Conservation (phyloP, 352 stramenopile genomes). For the Phytophthora cactorum region DNA sequence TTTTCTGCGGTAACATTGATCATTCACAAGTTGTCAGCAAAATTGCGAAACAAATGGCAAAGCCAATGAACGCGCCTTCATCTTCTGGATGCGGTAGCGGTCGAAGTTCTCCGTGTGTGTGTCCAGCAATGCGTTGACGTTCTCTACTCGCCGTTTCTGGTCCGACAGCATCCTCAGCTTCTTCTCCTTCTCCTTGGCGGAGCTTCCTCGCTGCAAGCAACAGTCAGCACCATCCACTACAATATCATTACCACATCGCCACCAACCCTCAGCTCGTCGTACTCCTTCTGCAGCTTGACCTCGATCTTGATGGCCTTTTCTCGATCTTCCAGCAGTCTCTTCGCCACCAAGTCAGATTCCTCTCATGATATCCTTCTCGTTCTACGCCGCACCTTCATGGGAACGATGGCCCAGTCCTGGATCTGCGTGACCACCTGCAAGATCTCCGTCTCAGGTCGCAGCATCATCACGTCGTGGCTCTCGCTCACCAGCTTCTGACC, state of each 20-base stretch:
- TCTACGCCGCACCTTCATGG: slow-evolving; percentile 64
- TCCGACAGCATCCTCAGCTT: slow-evolving; percentile 84
- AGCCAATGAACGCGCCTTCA: slow-evolving; percentile 56
- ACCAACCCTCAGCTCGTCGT: slow-evolving; percentile 66
- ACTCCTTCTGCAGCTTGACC: slow-evolving; percentile 77
- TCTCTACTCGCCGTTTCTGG: slow-evolving; percentile 84
- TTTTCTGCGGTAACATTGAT: slow-evolving; percentile 50
- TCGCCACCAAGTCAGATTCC: background rate
- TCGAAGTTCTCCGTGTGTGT: slow-evolving; percentile 81
- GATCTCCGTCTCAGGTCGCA: slow-evolving; percentile 70
- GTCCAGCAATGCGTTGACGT: slow-evolving; percentile 78
- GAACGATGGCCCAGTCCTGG: slow-evolving; percentile 83
- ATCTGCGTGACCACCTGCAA: slow-evolving; percentile 76
- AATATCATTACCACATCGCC: background rate
- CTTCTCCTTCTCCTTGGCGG: slow-evolving; percentile 77
- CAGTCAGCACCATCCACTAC: background rate
- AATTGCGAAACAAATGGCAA: background rate
- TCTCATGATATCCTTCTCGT: background rate
- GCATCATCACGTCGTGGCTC: slow-evolving; percentile 81
- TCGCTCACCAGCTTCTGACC: slow-evolving; percentile 61
- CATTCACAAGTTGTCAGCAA: background rate
- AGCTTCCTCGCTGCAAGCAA: slow-evolving; percentile 46
- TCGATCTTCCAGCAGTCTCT: slow-evolving; percentile 82
- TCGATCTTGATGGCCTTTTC: slow-evolving; percentile 86
- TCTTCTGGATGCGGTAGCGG: slow-evolving; percentile 71